These are phyloP conservation scores for Penicillium robsamsonii DNA, from an alignment of 495 filamentous ascomycete species.

Conservation along the genomic window DNA sequence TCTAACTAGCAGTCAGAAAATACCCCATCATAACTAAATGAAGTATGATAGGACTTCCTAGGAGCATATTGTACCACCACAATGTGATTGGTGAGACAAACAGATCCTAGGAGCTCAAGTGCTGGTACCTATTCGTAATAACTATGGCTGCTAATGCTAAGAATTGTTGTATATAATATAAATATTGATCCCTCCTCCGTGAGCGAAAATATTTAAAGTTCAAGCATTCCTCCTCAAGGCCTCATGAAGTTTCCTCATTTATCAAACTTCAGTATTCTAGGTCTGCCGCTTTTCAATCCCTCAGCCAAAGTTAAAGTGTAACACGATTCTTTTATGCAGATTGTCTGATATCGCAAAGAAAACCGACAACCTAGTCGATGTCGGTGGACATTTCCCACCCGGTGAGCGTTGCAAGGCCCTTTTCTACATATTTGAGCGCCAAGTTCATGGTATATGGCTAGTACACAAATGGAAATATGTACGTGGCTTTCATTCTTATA, in stretches of 20 bases:
- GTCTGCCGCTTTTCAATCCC: conserved; percentile 4
- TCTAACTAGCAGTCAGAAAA: conserved; percentile 8
- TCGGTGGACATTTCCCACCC: neutral
- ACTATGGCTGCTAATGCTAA: neutral
- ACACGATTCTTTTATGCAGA: conserved; percentile 12
- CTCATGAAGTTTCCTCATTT: conserved; percentile 7
- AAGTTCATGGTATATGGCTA: conserved; percentile 8
- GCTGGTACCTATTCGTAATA: conserved; percentile 3
- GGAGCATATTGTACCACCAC: conserved; percentile 2
- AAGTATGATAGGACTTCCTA: conserved; percentile 10
- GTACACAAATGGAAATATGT: no score
- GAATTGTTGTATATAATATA: conserved; percentile 9
- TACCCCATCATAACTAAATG: conserved; percentile 6
- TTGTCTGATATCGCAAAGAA: conserved; percentile 5
- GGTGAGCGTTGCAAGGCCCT: neutral
- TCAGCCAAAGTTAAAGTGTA: conserved; percentile 8
- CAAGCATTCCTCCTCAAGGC: conserved; percentile 10
- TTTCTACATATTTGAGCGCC: conserved; percentile 4
- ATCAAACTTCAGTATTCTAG: neutral
- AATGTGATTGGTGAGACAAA: conserved; percentile 8
- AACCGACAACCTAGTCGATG: conserved; percentile 8
- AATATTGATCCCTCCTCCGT: conserved; percentile 11
- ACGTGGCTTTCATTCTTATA: no score
- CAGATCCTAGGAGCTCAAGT: conserved; percentile 9
- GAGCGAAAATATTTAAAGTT: conserved; percentile 9